A percentile compares a stretch with the other conserved stretches of the same genome.
Evolutionary conservation across 768 basidiomycete genomes (phyloP).

Genomic region (Tubosaeta sp.): DNA sequence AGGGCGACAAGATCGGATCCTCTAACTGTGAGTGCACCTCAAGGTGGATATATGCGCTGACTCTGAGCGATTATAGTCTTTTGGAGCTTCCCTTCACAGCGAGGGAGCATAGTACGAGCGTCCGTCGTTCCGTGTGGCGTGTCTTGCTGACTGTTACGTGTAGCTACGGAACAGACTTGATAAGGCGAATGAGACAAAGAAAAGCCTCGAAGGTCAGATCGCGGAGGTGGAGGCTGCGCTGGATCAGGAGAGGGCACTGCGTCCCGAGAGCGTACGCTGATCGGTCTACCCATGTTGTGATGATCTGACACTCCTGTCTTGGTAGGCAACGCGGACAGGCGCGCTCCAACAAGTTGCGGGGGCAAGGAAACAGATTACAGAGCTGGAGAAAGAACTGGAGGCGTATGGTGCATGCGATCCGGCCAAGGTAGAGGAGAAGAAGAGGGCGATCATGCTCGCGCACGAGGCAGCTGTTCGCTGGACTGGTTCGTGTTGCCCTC

Average conservation of each 20-base stretch:
- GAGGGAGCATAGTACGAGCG: constrained; percentile 61
- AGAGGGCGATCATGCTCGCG: constrained; percentile 65
- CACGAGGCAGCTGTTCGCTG: constrained; percentile 82
- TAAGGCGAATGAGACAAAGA: constrained; percentile 44
- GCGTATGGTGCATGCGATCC: constrained; percentile 87
- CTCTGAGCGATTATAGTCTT: constrained; percentile 53
- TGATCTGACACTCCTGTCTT: background rate
- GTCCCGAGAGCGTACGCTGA: constrained; percentile 53
- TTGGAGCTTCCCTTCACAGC: constrained; percentile 93
- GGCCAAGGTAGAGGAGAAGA: constrained; percentile 71
- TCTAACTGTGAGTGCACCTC: constrained; percentile 70
- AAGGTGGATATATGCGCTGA: constrained; percentile 21
- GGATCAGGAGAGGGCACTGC: constrained; percentile 46
- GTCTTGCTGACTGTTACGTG: background rate
- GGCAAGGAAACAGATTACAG: constrained; percentile 45
- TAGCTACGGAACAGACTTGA: constrained; percentile 59
- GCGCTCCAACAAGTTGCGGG: constrained; percentile 47
- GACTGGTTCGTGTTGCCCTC: constrained; percentile 62
- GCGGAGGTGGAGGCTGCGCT: constrained; percentile 46
- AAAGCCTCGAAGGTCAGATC: constrained; percentile 42
- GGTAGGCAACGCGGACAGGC: constrained; percentile 53
- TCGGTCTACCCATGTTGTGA: background rate
- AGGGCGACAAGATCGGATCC: constrained; percentile 89
- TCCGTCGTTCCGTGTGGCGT: background rate
- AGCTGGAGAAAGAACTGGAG: constrained; percentile 63